These are phyloP conservation scores for Trametes polyzona DNA, from an alignment of 1,284 basidiomycete species.

Conservation along the genomic window DNA sequence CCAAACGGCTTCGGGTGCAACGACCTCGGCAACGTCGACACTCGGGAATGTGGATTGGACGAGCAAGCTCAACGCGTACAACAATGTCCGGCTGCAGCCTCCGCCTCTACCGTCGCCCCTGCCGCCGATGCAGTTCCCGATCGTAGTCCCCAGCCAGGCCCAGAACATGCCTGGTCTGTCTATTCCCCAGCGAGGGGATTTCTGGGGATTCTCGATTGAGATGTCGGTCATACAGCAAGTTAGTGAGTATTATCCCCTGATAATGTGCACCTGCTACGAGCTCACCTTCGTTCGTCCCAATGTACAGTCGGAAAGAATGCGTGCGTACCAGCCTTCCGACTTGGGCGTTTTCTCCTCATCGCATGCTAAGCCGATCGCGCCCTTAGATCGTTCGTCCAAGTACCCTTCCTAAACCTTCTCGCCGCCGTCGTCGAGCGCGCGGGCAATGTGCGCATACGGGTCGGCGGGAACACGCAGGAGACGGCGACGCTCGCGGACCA, in stretches of 20 bases:
- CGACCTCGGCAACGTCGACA: slow-evolving; percentile 2
- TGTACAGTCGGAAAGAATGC: slow-evolving; percentile 55
- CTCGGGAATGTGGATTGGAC: slow-evolving; percentile 14
- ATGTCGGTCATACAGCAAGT: slow-evolving; percentile 70
- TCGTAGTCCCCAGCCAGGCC: slow-evolving; percentile 29
- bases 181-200: slow-evolving; percentile 60
- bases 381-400: slow-evolving; percentile 50
- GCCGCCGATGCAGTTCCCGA: slow-evolving; percentile 28
- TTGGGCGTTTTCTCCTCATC: background rate
- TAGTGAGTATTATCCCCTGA: slow-evolving; percentile 46
- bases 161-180: slow-evolving; percentile 43
- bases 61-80: slow-evolving; percentile 25
- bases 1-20: background rate
- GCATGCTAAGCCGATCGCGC: background rate
- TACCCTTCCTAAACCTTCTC: slow-evolving; percentile 76
- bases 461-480: slow-evolving; percentile 79
- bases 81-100: slow-evolving; percentile 23
- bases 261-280: background rate
- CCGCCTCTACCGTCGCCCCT: slow-evolving; percentile 24
- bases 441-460: slow-evolving; percentile 59
- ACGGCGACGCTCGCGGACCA: slow-evolving; percentile 54
- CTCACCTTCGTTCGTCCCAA: background rate
- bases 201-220: slow-evolving; percentile 75
- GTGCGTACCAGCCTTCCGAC: slow-evolving; percentile 35
- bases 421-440: slow-evolving; percentile 59